These are phyloP conservation scores for Alternaria brassicae DNA, from an alignment of 2,329 filamentous ascomycete genomes.

Conservation along the genomic window DNA sequence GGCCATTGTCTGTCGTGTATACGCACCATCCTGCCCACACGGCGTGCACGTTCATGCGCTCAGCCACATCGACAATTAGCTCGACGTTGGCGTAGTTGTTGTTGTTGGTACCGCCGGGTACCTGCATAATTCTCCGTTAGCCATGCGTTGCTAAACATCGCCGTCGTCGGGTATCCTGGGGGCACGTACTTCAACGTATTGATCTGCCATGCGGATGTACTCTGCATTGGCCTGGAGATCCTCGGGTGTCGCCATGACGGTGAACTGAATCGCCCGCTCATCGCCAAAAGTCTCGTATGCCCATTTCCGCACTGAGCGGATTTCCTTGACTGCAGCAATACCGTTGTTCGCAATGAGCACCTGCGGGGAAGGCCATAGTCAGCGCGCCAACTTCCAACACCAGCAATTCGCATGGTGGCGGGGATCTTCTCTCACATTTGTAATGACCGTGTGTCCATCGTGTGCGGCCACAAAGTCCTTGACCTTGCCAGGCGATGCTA, in stretches of 20 bases:
- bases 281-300: constrained; percentile 99
- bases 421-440: constrained; percentile 72
- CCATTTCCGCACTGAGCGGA: constrained; percentile 99
- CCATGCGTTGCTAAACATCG: constrained; percentile 2
- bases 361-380: constrained; percentile 57
- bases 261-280: constrained; percentile 98
- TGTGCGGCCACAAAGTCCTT: constrained; percentile 94
- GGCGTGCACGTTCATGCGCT: constrained; percentile 97
- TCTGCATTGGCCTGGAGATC: constrained; percentile 97
- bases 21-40: constrained; percentile 98
- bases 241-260: constrained; percentile 98
- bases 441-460: constrained; percentile 97
- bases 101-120: constrained; percentile 98
- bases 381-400: constrained; percentile 16
- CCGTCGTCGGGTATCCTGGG: background rate
- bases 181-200: constrained; percentile 83
- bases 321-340: constrained; percentile 99
- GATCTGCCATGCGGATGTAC: constrained; percentile 99
- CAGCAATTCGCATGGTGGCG: background rate
- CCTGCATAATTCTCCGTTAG: constrained; percentile 55
- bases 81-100: constrained; percentile 99
- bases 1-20: background rate
- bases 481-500: constrained; percentile 82
- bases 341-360: constrained; percentile 99
- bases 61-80: constrained; percentile 96